Base-by-base conservation (phyloP, 495 filamentous ascomycete genomes). In the Penicillium simplicissimum region DNA sequence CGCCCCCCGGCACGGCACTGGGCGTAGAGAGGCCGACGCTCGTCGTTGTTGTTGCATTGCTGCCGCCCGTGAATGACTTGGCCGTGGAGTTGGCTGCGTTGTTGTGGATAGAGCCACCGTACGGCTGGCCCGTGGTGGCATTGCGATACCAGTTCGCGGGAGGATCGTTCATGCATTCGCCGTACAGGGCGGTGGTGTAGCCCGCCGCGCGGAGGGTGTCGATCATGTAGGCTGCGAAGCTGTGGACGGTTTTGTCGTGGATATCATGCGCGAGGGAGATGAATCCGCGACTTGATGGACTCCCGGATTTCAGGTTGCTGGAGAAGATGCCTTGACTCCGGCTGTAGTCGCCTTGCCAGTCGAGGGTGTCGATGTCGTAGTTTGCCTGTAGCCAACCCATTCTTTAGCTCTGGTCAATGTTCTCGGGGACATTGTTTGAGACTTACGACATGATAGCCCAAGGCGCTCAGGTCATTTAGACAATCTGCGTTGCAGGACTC, bases 401-500 rank as follows among this genome's bases (percentile, higher is more conserved):
- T n/a, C n/a, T n/a, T 21, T 8, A 11, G 42, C 19, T 10, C 9
- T 8, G 0, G 3, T 2, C 17, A 4, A 1, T 3, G 0, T 45
- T 11, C 10, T 7, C 10, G 17, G 11, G 11, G 4, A 19, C n/a
- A 5, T 4, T 42, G 6, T 23, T 21, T 21, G 0, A 8, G 17
- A 45, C 42, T 45, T 23, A 45, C 42, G 8, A 45, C 42, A 23
- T 45, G 42, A 23, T 45, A 45, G 19, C 42, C 42, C 8, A 45
- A 10, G 17, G 19, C 42, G 19, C 14, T 21, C 19, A 45, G 19
- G 19, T 45, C 42, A 23, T 23, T 45, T 2, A 45, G 19, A 9
- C 42, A 45, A 23, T 45, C 42, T 45, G 42, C 19, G 21, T 45
- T 45, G 42, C 42, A 45, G 42, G 42, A 45, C 42, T 45, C 42